Percentiles rank a stretch among this genome's conserved stretches.
These are phyloP conservation scores for Didymella glomerata DNA, from an alignment of 2,329 filamentous ascomycete genomes.

Conservation along the genomic window DNA sequence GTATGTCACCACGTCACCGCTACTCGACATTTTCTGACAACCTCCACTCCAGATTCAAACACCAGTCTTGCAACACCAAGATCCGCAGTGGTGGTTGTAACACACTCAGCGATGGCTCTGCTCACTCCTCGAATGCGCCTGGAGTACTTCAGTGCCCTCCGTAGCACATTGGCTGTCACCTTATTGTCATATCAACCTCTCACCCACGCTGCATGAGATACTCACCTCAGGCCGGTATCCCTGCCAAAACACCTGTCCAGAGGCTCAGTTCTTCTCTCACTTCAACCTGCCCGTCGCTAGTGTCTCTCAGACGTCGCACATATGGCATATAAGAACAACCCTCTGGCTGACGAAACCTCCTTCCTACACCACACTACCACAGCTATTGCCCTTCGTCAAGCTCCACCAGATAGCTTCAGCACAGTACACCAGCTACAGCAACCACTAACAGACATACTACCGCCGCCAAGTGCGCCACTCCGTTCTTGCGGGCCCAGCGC, in stretches of 20 bases:
- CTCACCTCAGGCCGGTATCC: background rate
- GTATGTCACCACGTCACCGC: too few species aligned
- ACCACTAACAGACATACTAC: background rate
- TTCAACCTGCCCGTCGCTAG: background rate
- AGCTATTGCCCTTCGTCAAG: background rate
- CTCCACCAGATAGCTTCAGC: background rate
- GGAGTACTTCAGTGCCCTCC: background rate
- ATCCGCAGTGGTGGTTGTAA: background rate
- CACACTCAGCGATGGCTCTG: background rate
- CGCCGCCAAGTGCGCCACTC: background rate
- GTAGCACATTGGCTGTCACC: background rate
- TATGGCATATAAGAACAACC: conserved; percentile 6
- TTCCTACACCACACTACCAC: conserved; percentile 6
- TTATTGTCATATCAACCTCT: background rate
- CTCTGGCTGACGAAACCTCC: background rate
- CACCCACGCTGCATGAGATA: background rate
- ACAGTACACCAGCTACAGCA: background rate
- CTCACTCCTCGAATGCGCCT: too few species aligned
- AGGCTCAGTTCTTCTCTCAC: conserved; percentile 2
- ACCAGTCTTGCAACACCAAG: background rate
- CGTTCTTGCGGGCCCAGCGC: background rate
- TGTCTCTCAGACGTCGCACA: background rate
- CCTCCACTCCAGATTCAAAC: too few species aligned
- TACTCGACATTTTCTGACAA: too few species aligned
- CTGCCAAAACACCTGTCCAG: background rate